These are phyloP conservation scores for Xylariaceae sp. DNA, from an alignment of 2,329 filamentous ascomycete genomes.

Conservation along the genomic window DNA sequence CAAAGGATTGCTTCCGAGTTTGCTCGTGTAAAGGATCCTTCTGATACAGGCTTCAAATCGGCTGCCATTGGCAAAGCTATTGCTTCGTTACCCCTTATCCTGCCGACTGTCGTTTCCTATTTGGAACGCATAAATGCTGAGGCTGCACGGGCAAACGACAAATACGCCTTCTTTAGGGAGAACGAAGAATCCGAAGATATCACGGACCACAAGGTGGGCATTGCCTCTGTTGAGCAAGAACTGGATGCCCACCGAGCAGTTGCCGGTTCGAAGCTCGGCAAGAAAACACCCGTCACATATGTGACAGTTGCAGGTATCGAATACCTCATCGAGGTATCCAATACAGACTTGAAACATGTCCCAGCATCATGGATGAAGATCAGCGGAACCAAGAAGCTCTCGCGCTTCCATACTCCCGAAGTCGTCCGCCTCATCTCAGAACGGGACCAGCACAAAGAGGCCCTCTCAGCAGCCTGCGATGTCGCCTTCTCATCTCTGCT, in stretches of 20 bases:
- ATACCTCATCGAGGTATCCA: constrained; percentile 88
- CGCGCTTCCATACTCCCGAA: constrained; percentile 90
- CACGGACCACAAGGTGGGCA: constrained; percentile 80
- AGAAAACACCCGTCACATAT: constrained; percentile 66
- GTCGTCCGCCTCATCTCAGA: constrained; percentile 78
- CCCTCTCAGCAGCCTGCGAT: constrained; percentile 86
- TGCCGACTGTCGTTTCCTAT: constrained; percentile 64
- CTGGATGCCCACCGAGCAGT: constrained; percentile 69
- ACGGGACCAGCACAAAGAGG: constrained; percentile 91
- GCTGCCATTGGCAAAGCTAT: constrained; percentile 65
- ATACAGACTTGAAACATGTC: constrained; percentile 74
- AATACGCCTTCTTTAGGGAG: constrained; percentile 89
- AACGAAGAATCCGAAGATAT: constrained; percentile 85
- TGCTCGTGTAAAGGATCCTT: constrained; percentile 56
- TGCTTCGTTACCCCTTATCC: constrained; percentile 68
- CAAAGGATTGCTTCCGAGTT: constrained; percentile 78
- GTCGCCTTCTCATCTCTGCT: constrained; percentile 71
- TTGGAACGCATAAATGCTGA: constrained; percentile 80
- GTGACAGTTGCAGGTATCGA: constrained; percentile 85
- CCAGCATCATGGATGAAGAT: constrained; percentile 95
- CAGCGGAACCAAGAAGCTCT: constrained; percentile 86
- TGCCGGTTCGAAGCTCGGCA: constrained; percentile 67
- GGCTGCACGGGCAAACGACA: constrained; percentile 81
- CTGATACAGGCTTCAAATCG: constrained; percentile 68
- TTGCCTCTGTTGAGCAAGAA: constrained; percentile 86